Percentiles rank a stretch among this genome's conserved stretches.
Evolutionary conservation across 2,329 filamentous ascomycete species (phyloP).

Genomic region (Aureobasidium namibiae): DNA sequence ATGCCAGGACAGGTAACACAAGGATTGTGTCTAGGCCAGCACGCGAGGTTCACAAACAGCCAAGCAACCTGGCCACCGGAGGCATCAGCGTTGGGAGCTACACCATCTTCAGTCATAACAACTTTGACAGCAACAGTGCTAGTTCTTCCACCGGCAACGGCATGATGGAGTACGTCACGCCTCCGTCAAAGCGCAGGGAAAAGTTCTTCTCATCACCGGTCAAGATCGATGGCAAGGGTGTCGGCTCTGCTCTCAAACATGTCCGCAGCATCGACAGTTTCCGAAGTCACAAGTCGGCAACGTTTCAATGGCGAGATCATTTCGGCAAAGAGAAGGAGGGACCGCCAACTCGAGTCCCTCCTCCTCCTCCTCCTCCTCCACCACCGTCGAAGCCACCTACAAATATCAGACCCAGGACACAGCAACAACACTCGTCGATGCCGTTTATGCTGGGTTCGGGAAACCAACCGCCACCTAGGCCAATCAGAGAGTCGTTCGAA

Average conservation of each 20-base stretch:
- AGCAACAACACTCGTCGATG: neutral
- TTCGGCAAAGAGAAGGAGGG: neutral
- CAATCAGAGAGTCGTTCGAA: neutral
- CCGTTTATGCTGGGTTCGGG: neutral
- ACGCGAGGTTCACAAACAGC: constrained; percentile 10
- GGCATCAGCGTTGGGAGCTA: constrained; percentile 16
- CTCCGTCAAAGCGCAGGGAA: constrained; percentile 20
- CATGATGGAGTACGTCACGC: constrained; percentile 18
- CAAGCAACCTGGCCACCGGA: constrained; percentile 13
- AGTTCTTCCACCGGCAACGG: constrained; percentile 11
- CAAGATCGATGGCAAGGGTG: neutral
- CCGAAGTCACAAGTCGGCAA: constrained; percentile 1
- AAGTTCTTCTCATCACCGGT: constrained; percentile 14
- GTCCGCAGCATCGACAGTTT: constrained; percentile 12
- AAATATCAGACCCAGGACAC: neutral
- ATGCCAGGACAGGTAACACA: constrained; percentile 2
- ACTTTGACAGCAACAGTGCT: constrained; percentile 12
- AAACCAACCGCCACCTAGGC: neutral
- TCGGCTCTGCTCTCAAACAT: constrained; percentile 2
- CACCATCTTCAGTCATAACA: constrained; percentile 13
- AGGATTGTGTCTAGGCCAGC: constrained; percentile 15
- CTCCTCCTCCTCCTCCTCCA: neutral
- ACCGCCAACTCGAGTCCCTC: neutral
- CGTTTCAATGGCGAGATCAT: constrained; percentile 1
- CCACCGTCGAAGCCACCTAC: neutral